Evolutionary conservation across 2,329 filamentous ascomycete genomes (phyloP).

Genomic region (Colletotrichum tabaci): DNA sequence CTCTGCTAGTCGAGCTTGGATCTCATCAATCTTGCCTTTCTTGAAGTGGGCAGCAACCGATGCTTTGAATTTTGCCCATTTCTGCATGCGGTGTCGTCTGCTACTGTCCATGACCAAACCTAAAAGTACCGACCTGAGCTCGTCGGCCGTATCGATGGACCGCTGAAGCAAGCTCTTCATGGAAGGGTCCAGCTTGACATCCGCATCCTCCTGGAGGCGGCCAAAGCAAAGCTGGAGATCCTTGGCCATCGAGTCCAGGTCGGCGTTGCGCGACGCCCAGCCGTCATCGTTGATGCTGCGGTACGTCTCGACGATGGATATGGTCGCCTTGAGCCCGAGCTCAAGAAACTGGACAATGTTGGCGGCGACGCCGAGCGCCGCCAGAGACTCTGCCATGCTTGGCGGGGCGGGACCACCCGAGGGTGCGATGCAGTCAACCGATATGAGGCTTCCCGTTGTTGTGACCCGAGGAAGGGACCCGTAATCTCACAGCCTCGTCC

Average conservation of each 20-base stretch:
- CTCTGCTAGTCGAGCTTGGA: not conserved
- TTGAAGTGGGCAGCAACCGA: not conserved
- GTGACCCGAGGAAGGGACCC: not conserved
- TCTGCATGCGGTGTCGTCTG: not conserved
- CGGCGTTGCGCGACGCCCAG: not conserved
- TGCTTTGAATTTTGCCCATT: not conserved
- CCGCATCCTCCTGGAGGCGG: not conserved
- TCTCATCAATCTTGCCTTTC: not conserved
- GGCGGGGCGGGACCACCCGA: not conserved
- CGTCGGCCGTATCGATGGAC: constrained; percentile 4
- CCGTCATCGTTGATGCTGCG: constrained; percentile 4
- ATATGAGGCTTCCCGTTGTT: not conserved
- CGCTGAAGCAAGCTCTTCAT: not conserved
- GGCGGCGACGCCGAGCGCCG: constrained; percentile 59
- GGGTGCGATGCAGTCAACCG: not conserved
- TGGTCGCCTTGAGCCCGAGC: constrained; percentile 18
- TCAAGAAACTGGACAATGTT: constrained; percentile 38
- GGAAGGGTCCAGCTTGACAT: not conserved
- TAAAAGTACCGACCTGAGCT: not conserved
- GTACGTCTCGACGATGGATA: constrained; percentile 10
- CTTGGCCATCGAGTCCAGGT: not conserved
- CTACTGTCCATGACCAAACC: not conserved
- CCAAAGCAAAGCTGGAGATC: not conserved
- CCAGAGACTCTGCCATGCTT: constrained; percentile 23
- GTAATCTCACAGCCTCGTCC: not conserved